Base-by-base conservation (phyloP, 306 rosid species). In the Psophocarpus tetragonolobus region DNA sequence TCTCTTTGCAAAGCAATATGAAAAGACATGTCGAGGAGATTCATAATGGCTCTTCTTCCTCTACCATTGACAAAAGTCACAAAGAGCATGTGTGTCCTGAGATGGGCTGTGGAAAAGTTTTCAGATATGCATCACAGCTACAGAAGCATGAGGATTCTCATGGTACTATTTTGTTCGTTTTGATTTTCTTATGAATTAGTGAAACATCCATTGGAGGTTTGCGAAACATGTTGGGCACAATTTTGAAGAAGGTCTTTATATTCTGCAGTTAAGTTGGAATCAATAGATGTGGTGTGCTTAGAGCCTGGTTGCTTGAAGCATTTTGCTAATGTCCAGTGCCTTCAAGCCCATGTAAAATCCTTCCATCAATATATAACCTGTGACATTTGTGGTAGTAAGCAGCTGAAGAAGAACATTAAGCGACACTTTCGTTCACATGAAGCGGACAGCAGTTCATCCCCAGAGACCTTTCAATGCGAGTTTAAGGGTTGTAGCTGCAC, bases 341-440 rank as follows among this genome's bases (percentile, higher is more conserved):
- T 91, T 18, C 85, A 14, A 63, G 91, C 72, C 2, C 98, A 94
- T 84, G 73, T 91, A 11, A 84, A 82, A 29, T 88, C 92, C 42
- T 90, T 86, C 79, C 98, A 94, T 85, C 92, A 53, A 56, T 80
- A 89, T 35, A 64, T 86, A 5, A 82, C 85, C 1, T 92, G 98
- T 44, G 88, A 91, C 56, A 83, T 73, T 47, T 95, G 97, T 56
- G 90, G 93, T 51, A 74, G 69, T 24, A 83, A 87, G 69, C 94
- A 89, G 48, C 82, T 92, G 78, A 95, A 81, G 81, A 95, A 90
- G 84, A 89, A 95, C 83, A 87, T 94, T 15, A 86, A 92, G 75
- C 82, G 91, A 18, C 98, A 95, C 80, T 84, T 89, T 15, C 85
- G 73, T 0, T 68, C 57, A 14, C 98, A 95, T 61, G 93, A 88